Evolutionary conservation across 2,329 filamentous ascomycete species (phyloP).

Genomic region (Colletotrichum sp.): DNA sequence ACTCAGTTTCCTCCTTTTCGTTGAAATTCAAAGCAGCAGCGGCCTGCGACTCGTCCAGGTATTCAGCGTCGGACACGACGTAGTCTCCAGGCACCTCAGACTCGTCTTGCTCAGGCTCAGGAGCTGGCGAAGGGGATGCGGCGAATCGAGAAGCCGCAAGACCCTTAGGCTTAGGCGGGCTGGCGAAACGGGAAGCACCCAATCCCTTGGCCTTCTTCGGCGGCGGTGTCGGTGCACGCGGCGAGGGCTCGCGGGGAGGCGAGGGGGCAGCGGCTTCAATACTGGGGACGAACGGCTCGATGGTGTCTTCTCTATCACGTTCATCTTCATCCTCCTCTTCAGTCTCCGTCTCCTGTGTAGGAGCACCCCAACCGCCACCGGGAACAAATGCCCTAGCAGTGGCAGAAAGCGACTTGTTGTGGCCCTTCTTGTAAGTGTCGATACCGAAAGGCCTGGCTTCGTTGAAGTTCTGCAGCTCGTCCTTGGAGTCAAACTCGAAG

Average conservation of each 20-base stretch:
- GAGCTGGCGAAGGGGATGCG: slow-evolving; percentile 40
- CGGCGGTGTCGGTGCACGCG: slow-evolving; percentile 23
- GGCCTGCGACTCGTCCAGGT: neutral
- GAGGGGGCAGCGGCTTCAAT: neutral
- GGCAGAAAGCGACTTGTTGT: slow-evolving; percentile 69
- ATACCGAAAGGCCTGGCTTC: slow-evolving; percentile 55
- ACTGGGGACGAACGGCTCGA: slow-evolving; percentile 15
- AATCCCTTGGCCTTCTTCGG: slow-evolving; percentile 39
- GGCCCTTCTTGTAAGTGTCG: slow-evolving; percentile 44
- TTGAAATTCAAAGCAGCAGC: neutral
- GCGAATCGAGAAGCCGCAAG: slow-evolving; percentile 51
- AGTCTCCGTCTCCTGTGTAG: slow-evolving; percentile 10
- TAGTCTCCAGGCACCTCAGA: slow-evolving; percentile 26
- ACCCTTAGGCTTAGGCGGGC: slow-evolving; percentile 44
- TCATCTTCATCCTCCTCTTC: slow-evolving; percentile 24
- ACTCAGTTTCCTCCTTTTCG: slow-evolving; percentile 24
- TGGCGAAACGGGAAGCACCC: slow-evolving; percentile 53
- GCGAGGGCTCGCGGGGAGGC: slow-evolving; percentile 19
- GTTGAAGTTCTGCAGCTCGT: slow-evolving; percentile 55
- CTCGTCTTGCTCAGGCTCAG: slow-evolving; percentile 31
- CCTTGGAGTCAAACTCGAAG: slow-evolving; percentile 62
- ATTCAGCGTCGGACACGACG: slow-evolving; percentile 1
- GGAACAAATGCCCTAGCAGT: slow-evolving; percentile 73
- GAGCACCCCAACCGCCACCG: slow-evolving; percentile 28
- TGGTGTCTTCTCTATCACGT: slow-evolving; percentile 20